Evolutionary conservation across 2,329 filamentous ascomycete species (phyloP).

Genomic region (Apiospora kogelbergensis): DNA sequence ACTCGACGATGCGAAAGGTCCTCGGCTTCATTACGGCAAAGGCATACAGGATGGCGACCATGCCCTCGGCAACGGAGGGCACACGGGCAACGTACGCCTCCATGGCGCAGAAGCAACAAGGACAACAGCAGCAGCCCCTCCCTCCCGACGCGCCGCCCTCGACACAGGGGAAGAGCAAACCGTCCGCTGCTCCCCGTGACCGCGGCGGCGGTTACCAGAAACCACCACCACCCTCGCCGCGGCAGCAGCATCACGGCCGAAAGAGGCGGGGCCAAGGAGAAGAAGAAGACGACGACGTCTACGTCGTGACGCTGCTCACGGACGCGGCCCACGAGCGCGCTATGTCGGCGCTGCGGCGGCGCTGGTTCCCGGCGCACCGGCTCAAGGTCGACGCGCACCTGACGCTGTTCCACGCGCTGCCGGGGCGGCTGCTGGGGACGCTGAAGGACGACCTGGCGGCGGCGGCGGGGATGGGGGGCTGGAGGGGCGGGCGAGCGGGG

Average conservation of each 20-base stretch:
- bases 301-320: background rate
- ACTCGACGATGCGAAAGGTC: background rate
- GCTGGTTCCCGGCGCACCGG: background rate
- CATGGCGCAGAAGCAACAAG: background rate
- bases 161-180: background rate
- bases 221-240: background rate
- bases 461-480: background rate
- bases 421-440: background rate
- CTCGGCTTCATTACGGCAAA: background rate
- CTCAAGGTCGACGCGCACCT: constrained; percentile 4
- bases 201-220: background rate
- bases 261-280: no score
- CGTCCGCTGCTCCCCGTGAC: background rate
- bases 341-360: background rate
- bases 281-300: background rate
- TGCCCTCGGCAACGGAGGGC: background rate
- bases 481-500: background rate
- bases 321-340: background rate
- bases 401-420: constrained; percentile 7
- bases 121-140: background rate
- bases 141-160: background rate
- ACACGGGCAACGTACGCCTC: background rate
- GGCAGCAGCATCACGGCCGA: background rate
- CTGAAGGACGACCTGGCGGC: background rate
- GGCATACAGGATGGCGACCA: background rate